phyloP scores from a whole-genome alignment of 768 basidiomycete genomes.

The Grammothele lineata region DNA sequence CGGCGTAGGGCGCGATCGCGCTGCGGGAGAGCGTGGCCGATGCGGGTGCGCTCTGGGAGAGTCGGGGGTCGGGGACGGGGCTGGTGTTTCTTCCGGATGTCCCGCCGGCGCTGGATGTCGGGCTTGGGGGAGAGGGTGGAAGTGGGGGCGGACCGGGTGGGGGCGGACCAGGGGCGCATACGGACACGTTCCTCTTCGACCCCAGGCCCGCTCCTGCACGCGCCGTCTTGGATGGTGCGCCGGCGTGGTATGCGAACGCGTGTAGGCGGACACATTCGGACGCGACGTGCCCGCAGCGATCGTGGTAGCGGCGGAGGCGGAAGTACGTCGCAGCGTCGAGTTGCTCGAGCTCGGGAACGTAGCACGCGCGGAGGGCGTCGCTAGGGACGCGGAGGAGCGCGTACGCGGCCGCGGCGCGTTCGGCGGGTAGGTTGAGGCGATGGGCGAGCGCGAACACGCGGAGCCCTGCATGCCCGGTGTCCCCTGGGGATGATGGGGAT shows the following conservation, averaged over 20 bases:
- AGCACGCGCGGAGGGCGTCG: slow-evolving; percentile 12
- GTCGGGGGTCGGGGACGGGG: no score
- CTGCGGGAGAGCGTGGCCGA: no score
- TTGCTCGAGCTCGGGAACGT: slow-evolving; percentile 35
- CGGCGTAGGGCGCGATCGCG: no score
- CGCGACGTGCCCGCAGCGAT: slow-evolving; percentile 29
- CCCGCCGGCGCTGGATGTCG: no score
- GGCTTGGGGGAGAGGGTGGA: no score
- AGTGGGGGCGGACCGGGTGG: no score
- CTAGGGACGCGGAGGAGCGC: slow-evolving; percentile 6
- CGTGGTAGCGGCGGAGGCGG: slow-evolving; percentile 40
- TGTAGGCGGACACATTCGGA: slow-evolving; percentile 1
- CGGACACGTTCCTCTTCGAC: no score
- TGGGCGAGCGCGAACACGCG: slow-evolving; percentile 13
- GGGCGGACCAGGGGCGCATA: no score
- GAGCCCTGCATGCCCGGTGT: no score
- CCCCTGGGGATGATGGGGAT: neutral
- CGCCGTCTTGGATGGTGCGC: neutral
- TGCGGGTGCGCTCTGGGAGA: no score
- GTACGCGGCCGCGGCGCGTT: slow-evolving; percentile 6
- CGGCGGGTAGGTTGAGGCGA: slow-evolving; percentile 3
- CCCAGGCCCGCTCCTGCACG: no score
- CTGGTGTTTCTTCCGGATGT: no score
- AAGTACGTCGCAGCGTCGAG: slow-evolving; percentile 38
- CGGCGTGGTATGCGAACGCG: slow-evolving; percentile 9